Percentiles rank a stretch among this genome's conserved stretches.
Evolutionary conservation across 2,329 filamentous ascomycete genomes (phyloP).

Genomic region (Drechslera avenae): DNA sequence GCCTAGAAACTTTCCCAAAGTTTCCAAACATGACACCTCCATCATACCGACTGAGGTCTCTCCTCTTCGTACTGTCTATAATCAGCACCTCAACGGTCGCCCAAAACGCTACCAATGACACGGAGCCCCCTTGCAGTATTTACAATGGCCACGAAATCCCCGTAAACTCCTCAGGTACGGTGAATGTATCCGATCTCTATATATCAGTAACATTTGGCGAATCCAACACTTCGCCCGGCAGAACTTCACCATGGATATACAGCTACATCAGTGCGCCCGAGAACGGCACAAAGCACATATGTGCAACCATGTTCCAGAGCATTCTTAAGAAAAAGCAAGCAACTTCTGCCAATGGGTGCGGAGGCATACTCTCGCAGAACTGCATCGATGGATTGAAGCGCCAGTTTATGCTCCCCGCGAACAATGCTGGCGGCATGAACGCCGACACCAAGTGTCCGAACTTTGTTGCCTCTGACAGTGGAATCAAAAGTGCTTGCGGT

Average conservation of each 20-base stretch:
- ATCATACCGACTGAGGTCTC: not conserved
- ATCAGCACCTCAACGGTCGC: not conserved
- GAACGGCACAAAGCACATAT: not conserved
- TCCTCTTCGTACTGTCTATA: not conserved
- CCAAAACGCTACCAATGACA: not conserved
- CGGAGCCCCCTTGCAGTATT: not conserved
- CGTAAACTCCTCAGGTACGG: not conserved
- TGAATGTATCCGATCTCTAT: not conserved
- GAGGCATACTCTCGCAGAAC: not conserved
- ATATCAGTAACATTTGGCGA: slow-evolving; percentile 2
- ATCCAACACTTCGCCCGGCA: not conserved
- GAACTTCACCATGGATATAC: not conserved
- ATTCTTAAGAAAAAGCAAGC: not conserved
- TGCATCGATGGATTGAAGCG: not conserved
- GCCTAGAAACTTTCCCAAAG: too few species aligned
- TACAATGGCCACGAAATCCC: not conserved
- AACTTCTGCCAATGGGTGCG: not conserved
- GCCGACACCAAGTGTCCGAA: too few species aligned
- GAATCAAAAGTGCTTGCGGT: not conserved
- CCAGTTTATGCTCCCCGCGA: not conserved
- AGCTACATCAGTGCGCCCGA: not conserved
- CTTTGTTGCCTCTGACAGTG: not conserved
- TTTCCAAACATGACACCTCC: not conserved
- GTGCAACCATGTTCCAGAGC: not conserved
- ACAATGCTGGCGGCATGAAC: too few species aligned